Conservation (phyloP, 129 eudicot genomes). For the Artemisia annua region DNA sequence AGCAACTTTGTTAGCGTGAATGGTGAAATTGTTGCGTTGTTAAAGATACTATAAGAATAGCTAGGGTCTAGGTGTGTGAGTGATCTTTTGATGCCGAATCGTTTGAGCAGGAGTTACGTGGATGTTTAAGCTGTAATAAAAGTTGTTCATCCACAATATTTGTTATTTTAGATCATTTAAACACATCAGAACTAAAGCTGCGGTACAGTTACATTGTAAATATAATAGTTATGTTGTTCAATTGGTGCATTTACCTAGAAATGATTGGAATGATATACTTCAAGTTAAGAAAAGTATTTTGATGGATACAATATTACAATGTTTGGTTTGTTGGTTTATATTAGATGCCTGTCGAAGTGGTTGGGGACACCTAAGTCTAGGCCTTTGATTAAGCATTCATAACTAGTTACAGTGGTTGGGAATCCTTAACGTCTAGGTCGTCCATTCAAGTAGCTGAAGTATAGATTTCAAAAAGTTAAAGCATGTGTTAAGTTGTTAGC, state of each 20-base stretch:
- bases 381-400: neutral
- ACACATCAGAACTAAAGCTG: no score
- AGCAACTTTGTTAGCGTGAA: neutral
- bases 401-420: neutral
- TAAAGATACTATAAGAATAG: neutral
- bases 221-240: slow-evolving; percentile 5
- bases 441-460: slow-evolving; percentile 12
- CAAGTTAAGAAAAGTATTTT: neutral
- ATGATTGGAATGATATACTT: neutral
- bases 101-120: no score
- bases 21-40: slow-evolving; percentile 1
- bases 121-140: no score
- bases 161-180: no score
- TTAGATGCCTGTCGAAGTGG: neutral
- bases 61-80: neutral
- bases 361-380: neutral
- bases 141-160: no score
- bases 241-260: neutral
- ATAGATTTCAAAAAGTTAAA: neutral
- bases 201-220: no score
- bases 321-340: slow-evolving; percentile 1
- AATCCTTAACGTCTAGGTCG: slow-evolving; percentile 10
- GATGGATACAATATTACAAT: slow-evolving; percentile 2
- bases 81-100: no score
- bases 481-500: no score